Percentiles rank a stretch among this genome's conserved stretches.
phyloP scores from a whole-genome alignment of 768 basidiomycete genomes.

The Mycena maculata region DNA sequence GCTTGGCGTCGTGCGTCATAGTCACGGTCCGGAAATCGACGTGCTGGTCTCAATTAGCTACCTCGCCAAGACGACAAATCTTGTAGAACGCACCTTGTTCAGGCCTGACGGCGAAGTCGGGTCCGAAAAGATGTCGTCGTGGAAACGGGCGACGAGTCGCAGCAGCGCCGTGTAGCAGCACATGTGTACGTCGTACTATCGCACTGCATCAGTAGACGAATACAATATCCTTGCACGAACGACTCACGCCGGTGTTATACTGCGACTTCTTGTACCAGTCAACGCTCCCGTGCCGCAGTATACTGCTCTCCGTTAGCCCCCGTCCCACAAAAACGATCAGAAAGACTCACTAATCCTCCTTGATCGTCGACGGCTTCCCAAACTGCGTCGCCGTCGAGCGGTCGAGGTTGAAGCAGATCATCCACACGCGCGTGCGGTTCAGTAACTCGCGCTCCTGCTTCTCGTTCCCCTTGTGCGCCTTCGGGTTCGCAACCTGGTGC shows the following conservation, averaged over 20 bases:
- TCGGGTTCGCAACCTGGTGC: conserved; percentile 70
- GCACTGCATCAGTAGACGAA: background rate
- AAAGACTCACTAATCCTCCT: conserved; percentile 79
- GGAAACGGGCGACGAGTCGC: conserved; percentile 78
- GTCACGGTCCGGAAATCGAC: conserved; percentile 78
- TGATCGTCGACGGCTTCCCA: conserved; percentile 90
- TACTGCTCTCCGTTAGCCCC: conserved; percentile 46
- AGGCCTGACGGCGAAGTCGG: conserved; percentile 73
- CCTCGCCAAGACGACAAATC: background rate
- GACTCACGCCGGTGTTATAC: conserved; percentile 66
- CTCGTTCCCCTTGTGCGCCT: conserved; percentile 69
- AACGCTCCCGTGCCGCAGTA: conserved; percentile 70
- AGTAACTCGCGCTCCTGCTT: conserved; percentile 84
- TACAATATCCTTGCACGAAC: conserved; percentile 15
- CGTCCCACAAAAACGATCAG: background rate
- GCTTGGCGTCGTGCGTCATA: conserved; percentile 64
- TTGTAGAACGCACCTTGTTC: conserved; percentile 64
- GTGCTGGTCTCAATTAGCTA: conserved; percentile 49
- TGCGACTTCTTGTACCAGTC: conserved; percentile 82
- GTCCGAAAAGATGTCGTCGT: conserved; percentile 82
- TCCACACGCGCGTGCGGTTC: conserved; percentile 89
- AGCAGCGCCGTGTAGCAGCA: conserved; percentile 79
- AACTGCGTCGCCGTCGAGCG: conserved; percentile 89
- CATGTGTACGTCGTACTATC: conserved; percentile 79
- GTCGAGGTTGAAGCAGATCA: conserved; percentile 91